These are phyloP conservation scores for Penicillium samsonianum DNA, from an alignment of 495 filamentous ascomycete species.

Conservation along the genomic window DNA sequence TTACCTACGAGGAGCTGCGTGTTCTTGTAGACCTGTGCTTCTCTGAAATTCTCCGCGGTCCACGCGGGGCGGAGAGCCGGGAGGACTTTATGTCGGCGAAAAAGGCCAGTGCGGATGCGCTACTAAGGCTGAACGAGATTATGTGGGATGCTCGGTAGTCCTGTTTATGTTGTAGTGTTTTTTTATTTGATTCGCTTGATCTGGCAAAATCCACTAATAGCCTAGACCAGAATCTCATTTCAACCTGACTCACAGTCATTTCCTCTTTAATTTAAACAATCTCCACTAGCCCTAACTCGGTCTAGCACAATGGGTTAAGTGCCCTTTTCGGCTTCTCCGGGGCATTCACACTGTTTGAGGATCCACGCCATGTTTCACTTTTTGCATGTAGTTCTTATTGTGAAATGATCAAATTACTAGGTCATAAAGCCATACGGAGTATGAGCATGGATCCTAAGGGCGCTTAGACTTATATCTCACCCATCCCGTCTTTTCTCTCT, in stretches of 20 bases:
- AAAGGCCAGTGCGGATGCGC: slow-evolving; percentile 72
- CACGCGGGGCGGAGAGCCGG: slow-evolving; percentile 61
- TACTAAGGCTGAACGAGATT: slow-evolving; percentile 74
- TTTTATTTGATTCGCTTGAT: neutral
- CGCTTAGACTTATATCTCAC: neutral
- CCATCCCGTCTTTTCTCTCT: slow-evolving; percentile 5
- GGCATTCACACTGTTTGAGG: slow-evolving; percentile 14
- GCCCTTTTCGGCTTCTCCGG: slow-evolving; percentile 22
- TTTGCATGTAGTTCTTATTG: slow-evolving; percentile 9
- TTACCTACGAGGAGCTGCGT: slow-evolving; percentile 83
- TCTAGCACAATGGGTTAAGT: slow-evolving; percentile 11
- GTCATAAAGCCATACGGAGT: neutral
- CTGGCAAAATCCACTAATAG: neutral
- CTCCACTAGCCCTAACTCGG: slow-evolving; percentile 19
- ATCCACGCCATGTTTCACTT: slow-evolving; percentile 40
- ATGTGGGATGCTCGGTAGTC: slow-evolving; percentile 64
- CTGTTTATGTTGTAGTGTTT: too few species aligned
- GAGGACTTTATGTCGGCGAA: slow-evolving; percentile 72
- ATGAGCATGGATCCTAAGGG: neutral
- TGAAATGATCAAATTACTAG: slow-evolving; percentile 17
- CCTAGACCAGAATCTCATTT: slow-evolving; percentile 3
- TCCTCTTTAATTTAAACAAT: slow-evolving; percentile 23
- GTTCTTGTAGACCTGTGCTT: slow-evolving; percentile 82
- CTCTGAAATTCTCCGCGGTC: slow-evolving; percentile 66
- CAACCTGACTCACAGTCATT: neutral